Evolutionary conservation across 352 stramenopile species (phyloP).

Genomic region (Plasmopara muralis): DNA sequence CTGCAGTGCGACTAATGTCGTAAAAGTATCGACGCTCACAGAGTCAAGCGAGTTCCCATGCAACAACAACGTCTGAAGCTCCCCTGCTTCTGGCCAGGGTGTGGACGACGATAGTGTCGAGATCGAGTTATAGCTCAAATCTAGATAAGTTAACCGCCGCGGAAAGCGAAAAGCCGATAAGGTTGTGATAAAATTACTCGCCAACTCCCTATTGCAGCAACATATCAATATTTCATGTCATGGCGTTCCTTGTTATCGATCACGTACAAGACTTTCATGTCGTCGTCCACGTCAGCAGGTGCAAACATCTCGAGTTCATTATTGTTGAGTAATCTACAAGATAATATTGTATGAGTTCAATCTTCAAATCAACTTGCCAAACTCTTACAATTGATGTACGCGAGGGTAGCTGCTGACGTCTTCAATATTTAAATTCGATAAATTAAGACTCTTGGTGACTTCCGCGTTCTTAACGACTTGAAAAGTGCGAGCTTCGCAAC

Average conservation of each 20-base stretch:
- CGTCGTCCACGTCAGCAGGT: slow-evolving; percentile 30
- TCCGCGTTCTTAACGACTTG: slow-evolving; percentile 27
- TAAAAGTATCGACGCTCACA: slow-evolving; percentile 37
- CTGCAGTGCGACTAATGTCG: slow-evolving; percentile 37
- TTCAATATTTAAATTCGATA: slow-evolving; percentile 54
- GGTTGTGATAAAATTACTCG: slow-evolving; percentile 38
- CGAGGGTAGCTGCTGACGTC: slow-evolving; percentile 41
- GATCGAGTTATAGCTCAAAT: slow-evolving; percentile 43
- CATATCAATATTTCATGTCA: not conserved
- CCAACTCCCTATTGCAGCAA: slow-evolving; percentile 26
- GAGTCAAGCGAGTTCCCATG: slow-evolving; percentile 40
- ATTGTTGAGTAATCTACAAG: slow-evolving; percentile 34
- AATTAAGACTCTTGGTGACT: slow-evolving; percentile 43
- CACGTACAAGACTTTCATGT: slow-evolving; percentile 50
- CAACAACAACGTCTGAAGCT: slow-evolving; percentile 55
- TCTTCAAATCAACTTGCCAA: not conserved
- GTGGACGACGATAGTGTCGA: slow-evolving; percentile 19
- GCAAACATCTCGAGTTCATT: slow-evolving; percentile 54
- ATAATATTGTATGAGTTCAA: slow-evolving; percentile 1
- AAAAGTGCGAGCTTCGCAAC: slow-evolving; percentile 38
- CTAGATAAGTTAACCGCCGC: slow-evolving; percentile 36
- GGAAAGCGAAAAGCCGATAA: slow-evolving; percentile 35
- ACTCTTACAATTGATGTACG: slow-evolving; percentile 42
- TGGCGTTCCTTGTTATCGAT: not conserved
- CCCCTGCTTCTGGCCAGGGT: slow-evolving; percentile 35